Evolutionary conservation across 331 rosid species (phyloP).

Genomic region (Malus hybrid): DNA sequence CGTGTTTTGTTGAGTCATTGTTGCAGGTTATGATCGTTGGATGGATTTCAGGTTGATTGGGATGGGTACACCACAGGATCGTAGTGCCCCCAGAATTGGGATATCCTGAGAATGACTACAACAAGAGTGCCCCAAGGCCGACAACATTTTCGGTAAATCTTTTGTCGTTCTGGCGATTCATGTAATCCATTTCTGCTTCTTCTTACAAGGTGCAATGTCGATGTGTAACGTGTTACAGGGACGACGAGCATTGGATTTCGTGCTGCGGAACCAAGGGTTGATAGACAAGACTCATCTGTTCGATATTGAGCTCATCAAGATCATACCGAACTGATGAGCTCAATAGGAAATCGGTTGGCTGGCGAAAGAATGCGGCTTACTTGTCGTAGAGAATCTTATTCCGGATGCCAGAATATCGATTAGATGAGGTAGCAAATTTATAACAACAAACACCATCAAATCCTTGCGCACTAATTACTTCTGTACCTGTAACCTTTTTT

Average conservation of each 20-base stretch:
- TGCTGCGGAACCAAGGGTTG: constrained; percentile 85
- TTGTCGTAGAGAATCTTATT: background rate
- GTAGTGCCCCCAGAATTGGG: constrained; percentile 96
- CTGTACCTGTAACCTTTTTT: background rate
- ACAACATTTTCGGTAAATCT: constrained; percentile 79
- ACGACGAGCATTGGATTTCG: constrained; percentile 91
- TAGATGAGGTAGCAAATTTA: background rate
- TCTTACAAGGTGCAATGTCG: constrained; percentile 13
- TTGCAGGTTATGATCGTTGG: constrained; percentile 13
- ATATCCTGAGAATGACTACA: constrained; percentile 85
- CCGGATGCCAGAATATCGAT: background rate
- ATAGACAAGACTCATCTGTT: constrained; percentile 97
- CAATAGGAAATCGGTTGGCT: background rate
- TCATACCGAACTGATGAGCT: constrained; percentile 47
- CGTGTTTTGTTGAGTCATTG: no score
- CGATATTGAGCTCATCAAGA: constrained; percentile 86
- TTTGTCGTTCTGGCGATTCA: constrained; percentile 6
- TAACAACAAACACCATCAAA: no score
- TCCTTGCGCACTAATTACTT: background rate
- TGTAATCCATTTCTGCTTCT: background rate
- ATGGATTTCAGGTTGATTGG: no score
- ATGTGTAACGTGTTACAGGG: constrained; percentile 48
- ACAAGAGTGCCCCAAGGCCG: constrained; percentile 83
- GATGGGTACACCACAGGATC: constrained; percentile 40
- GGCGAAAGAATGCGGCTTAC: background rate